Evolutionary conservation across 805 yeast genomes (phyloP).

Genomic region (Candida endomychidarum): DNA sequence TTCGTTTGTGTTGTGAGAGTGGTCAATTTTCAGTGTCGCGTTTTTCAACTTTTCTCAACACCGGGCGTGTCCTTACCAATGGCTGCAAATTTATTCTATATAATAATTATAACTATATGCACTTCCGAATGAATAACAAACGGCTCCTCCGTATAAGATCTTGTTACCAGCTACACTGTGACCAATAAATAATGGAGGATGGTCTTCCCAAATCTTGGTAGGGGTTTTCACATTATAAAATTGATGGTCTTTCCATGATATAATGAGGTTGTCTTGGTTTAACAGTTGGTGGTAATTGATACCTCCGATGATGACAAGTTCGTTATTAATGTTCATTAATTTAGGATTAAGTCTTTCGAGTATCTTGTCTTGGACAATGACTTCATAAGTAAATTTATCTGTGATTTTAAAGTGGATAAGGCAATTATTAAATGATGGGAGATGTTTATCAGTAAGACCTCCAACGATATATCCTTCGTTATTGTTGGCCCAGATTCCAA

Average conservation of each 20-base stretch:
- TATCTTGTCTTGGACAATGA: conserved; percentile 28
- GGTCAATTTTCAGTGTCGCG: not conserved
- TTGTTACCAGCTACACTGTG: conserved; percentile 36
- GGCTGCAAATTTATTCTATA: conserved; percentile 1
- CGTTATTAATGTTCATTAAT: conserved; percentile 21
- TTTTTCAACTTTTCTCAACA: not conserved
- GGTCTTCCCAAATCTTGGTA: conserved; percentile 34
- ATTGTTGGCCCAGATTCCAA: conserved; percentile 34
- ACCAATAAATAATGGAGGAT: conserved; percentile 56
- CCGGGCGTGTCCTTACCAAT: not conserved
- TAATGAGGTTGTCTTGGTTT: conserved; percentile 10
- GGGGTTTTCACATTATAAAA: conserved; percentile 1
- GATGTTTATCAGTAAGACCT: conserved; percentile 34
- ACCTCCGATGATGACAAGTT: conserved; percentile 38
- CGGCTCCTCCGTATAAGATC: conserved; percentile 62
- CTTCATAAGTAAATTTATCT: conserved; percentile 16
- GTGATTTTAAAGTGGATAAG: conserved; percentile 36
- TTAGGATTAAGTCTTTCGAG: conserved; percentile 28
- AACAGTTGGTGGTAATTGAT: conserved; percentile 14
- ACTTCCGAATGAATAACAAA: conserved; percentile 77
- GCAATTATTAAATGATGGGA: conserved; percentile 30
- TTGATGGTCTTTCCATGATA: not conserved
- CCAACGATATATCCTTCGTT: conserved; percentile 47
- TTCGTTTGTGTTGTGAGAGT: too few relatives aligned
- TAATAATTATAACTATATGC: conserved; percentile 24